Percentiles rank a stretch among this genome's conserved stretches.
Conservation (phyloP, 352 stramenopile species). For the Pythium sp. region DNA sequence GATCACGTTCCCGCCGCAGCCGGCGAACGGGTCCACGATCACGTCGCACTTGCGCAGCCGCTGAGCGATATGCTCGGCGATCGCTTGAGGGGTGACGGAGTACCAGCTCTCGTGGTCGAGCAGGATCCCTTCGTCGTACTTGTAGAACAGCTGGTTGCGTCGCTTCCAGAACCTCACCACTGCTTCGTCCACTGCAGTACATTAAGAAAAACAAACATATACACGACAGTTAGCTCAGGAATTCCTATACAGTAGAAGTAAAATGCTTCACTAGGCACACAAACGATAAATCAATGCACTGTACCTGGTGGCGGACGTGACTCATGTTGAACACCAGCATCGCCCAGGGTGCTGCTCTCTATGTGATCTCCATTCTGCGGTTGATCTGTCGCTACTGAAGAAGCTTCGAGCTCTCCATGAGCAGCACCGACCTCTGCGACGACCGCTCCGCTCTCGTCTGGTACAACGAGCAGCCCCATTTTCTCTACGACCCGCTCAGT, state of each 20-base stretch:
- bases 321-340: neutral
- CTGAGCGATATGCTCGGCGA: conserved; percentile 85
- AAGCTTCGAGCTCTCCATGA: too few species aligned
- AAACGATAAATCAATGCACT: too few species aligned
- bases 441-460: neutral
- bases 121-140: conserved; percentile 89
- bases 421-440: too few species aligned
- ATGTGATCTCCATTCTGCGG: neutral
- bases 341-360: too few species aligned
- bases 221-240: too few species aligned
- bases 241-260: too few species aligned
- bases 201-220: too few species aligned
- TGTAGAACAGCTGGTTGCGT: conserved; percentile 84
- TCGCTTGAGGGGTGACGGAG: conserved; percentile 90
- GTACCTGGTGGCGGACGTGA: too few species aligned
- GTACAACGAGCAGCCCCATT: conserved; percentile 21
- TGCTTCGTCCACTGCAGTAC: conserved; percentile 28
- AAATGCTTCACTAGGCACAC: too few species aligned
- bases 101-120: conserved; percentile 94
- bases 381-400: neutral
- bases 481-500: conserved; percentile 37
- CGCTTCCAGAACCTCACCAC: conserved; percentile 91
- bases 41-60: conserved; percentile 71
- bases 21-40: conserved; percentile 90
- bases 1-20: conserved; percentile 92